Conservation (phyloP, 768 basidiomycete species). For the Tylopilus sp. region DNA sequence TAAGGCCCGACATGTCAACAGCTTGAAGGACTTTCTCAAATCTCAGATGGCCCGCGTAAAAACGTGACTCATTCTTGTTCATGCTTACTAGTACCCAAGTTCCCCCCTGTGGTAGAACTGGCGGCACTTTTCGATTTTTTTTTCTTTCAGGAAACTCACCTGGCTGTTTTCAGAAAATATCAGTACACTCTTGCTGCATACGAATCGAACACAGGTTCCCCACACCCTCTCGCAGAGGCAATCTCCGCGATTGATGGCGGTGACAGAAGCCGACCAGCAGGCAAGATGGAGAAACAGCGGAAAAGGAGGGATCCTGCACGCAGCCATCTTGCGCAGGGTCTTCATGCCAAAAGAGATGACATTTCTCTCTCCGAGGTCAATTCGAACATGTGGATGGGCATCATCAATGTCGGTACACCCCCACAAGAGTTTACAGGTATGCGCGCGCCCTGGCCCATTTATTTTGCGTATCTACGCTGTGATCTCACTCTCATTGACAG, state of each 20-base stretch:
- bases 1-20: constrained; percentile 3
- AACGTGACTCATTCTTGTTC: constrained; percentile 13
- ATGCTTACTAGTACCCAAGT: too few relatives aligned
- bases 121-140: not conserved
- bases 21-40: constrained; percentile 13
- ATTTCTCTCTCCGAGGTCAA: constrained; percentile 36
- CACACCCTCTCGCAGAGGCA: constrained; percentile 31
- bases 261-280: not conserved
- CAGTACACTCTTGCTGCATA: constrained; percentile 40
- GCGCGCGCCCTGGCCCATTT: not conserved
- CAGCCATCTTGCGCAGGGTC: constrained; percentile 1
- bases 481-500: constrained; percentile 21
- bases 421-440: constrained; percentile 40
- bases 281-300: constrained; percentile 9
- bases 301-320: not conserved
- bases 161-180: constrained; percentile 38
- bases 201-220: constrained; percentile 41
- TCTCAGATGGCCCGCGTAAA: constrained; percentile 12
- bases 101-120: not conserved
- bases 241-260: constrained; percentile 7
- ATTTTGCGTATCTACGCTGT: not conserved
- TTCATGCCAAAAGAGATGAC: constrained; percentile 27
- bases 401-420: constrained; percentile 47
- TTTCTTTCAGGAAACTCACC: not conserved
- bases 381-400: constrained; percentile 43